Percentiles rank a stretch among this genome's conserved stretches.
phyloP scores from a whole-genome alignment of 352 stramenopile species.

The Phytophthora hybrid region DNA sequence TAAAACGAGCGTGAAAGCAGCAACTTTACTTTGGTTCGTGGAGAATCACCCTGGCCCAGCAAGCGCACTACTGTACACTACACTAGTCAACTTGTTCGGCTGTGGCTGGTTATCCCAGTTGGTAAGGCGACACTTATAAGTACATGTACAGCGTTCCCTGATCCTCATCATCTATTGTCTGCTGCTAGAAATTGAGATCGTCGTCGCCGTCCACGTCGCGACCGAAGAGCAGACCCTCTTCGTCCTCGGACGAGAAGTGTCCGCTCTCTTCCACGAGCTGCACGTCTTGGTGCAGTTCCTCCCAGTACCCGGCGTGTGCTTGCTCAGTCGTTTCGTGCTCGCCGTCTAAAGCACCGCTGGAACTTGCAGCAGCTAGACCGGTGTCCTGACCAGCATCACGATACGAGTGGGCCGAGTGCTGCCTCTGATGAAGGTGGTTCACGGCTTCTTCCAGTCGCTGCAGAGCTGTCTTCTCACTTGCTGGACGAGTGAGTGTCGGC shows the following conservation, averaged over 20 bases:
- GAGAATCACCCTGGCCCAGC: slow-evolving; percentile 32
- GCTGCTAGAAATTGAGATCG: slow-evolving; percentile 11
- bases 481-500: slow-evolving; percentile 8
- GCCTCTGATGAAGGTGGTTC: slow-evolving; percentile 42
- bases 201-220: slow-evolving; percentile 19
- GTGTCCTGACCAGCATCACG: slow-evolving; percentile 7
- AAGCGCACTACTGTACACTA: not conserved
- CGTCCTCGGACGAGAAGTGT: slow-evolving; percentile 77
- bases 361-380: not conserved
- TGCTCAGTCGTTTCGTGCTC: slow-evolving; percentile 22
- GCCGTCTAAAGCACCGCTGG: not conserved
- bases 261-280: slow-evolving; percentile 81
- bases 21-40: slow-evolving; percentile 3
- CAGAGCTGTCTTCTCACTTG: slow-evolving; percentile 33
- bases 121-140: slow-evolving; percentile 35
- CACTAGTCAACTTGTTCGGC: slow-evolving; percentile 13
- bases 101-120: slow-evolving; percentile 36
- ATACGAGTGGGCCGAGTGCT: slow-evolving; percentile 47
- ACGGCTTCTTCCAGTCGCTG: slow-evolving; percentile 42
- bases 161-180: not conserved
- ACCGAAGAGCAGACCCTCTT: slow-evolving; percentile 31
- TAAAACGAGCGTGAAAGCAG: too few relatives aligned
- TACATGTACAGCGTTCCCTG: slow-evolving; percentile 35
- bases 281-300: slow-evolving; percentile 73
- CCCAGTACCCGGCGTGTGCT: slow-evolving; percentile 56